Base-by-base conservation (phyloP, 306 rosid genomes). In the Glycine tomentella region DNA sequence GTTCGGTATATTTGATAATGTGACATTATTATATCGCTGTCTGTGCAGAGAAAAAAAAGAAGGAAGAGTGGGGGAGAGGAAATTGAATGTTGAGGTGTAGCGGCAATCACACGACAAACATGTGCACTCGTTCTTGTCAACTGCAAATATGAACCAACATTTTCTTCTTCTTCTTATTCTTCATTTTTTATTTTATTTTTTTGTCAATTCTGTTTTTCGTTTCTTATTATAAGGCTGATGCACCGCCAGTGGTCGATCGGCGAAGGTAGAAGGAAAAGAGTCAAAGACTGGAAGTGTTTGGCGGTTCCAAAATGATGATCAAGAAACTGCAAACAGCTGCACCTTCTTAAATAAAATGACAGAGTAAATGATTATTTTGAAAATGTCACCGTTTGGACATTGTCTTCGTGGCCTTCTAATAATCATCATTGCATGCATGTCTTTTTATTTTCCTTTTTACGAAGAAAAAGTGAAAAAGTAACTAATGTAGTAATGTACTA, bases 51-150 rank as follows among this genome's bases (percentile, higher is more conserved):
- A n/a, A n/a, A n/a, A n/a, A n/a, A n/a, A n/a, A n/a, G n/a, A n/a
- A n/a, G n/a, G n/a, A n/a, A n/a, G n/a, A n/a, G 16, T 11, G 59
- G 66, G 57, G 65, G 33, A 34, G 36, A 67, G 75, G 36, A 33
- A 84, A 81, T 74, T 51, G 44, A 64, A 55, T 72, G 42, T 46
- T 76, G 72, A 14, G 75, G 57, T 52, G 84, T 63, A 74, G 69
- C 74, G 76, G 59, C 87, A 45, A 51, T 49, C 69, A 64, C 89
- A 80, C n/a, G 56, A 69, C 82, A 57, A 69, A 80, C 87, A n/a
- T n/a, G 86, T 74, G 90, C 58, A 8, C 9, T 34, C 15, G 79
- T 63, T 46, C 76, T 8, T 46, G 16, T 36, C 33, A 70, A 12
- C 36, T 55, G 45, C 55, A 45, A 67, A 52, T 8, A 72, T 15